phyloP scores from a whole-genome alignment of 768 basidiomycete species.

The Pisolithus albus region DNA sequence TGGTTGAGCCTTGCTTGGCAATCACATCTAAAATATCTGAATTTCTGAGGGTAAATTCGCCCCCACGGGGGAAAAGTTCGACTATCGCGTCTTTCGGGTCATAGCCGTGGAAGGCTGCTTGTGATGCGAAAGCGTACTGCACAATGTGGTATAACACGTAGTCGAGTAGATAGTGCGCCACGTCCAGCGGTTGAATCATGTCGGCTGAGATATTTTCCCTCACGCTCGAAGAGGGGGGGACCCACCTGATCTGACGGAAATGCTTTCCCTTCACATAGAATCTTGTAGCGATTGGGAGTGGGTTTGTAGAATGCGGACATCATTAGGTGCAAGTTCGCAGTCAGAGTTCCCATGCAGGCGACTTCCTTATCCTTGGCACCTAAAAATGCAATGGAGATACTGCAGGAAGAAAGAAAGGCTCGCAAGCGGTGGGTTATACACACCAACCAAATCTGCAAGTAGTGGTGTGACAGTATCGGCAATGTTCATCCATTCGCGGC shows the following conservation, averaged over 20 bases:
- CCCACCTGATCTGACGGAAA: slow-evolving; percentile 95
- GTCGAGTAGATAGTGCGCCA: neutral
- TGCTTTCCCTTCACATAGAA: slow-evolving; percentile 88
- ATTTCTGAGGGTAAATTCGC: slow-evolving; percentile 80
- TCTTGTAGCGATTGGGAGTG: slow-evolving; percentile 77
- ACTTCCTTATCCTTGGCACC: slow-evolving; percentile 88
- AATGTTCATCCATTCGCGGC: slow-evolving; percentile 76
- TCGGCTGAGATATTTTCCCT: slow-evolving; percentile 9
- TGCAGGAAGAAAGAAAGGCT: slow-evolving; percentile 3
- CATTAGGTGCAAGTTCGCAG: slow-evolving; percentile 92
- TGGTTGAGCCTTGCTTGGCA: slow-evolving; percentile 61
- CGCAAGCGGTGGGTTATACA: slow-evolving; percentile 21
- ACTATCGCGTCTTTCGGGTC: slow-evolving; percentile 69
- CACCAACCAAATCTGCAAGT: slow-evolving; percentile 80
- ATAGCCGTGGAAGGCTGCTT: slow-evolving; percentile 72
- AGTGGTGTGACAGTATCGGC: slow-evolving; percentile 64
- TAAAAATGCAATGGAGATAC: slow-evolving; percentile 29
- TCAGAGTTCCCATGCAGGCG: slow-evolving; percentile 92
- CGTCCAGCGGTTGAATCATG: neutral
- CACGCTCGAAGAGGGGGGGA: slow-evolving; percentile 9
- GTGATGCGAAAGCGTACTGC: slow-evolving; percentile 96
- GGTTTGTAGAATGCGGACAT: slow-evolving; percentile 94
- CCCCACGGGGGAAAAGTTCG: slow-evolving; percentile 70
- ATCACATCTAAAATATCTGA: slow-evolving; percentile 81
- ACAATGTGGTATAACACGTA: slow-evolving; percentile 4